Conservation (phyloP, 2,329 filamentous ascomycete genomes). For the Rhinocladiella similis region DNA sequence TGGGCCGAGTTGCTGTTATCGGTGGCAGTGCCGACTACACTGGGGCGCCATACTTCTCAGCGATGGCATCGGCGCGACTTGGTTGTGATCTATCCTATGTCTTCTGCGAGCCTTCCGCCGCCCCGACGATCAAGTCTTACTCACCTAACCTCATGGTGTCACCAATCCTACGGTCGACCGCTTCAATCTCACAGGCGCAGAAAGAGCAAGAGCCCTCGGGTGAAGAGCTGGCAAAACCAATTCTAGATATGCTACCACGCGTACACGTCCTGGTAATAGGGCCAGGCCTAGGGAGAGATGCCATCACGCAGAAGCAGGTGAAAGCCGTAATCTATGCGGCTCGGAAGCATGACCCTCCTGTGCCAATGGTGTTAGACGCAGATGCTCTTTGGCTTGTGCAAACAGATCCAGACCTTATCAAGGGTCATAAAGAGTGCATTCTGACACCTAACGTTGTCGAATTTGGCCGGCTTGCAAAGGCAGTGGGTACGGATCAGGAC, state of each 20-base stretch:
- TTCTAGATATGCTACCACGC: slow-evolving; percentile 78
- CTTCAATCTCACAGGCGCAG: slow-evolving; percentile 51
- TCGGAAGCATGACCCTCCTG: slow-evolving; percentile 56
- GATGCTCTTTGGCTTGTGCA: slow-evolving; percentile 82
- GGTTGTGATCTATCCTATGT: slow-evolving; percentile 59
- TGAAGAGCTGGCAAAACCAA: slow-evolving; percentile 61
- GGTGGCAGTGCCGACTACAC: slow-evolving; percentile 96
- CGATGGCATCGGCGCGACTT: slow-evolving; percentile 89
- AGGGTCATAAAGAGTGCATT: slow-evolving; percentile 79
- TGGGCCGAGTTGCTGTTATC: slow-evolving; percentile 89
- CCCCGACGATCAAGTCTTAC: slow-evolving; percentile 90
- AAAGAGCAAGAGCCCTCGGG: slow-evolving; percentile 57
- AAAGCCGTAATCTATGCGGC: slow-evolving; percentile 77
- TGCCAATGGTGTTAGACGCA: slow-evolving; percentile 88
- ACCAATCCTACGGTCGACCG: slow-evolving; percentile 83
- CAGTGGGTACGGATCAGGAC: slow-evolving; percentile 62
- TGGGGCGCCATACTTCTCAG: slow-evolving; percentile 95
- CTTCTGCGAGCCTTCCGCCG: slow-evolving; percentile 89
- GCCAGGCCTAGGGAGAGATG: slow-evolving; percentile 85
- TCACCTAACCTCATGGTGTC: slow-evolving; percentile 99
- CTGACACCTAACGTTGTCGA: slow-evolving; percentile 95
- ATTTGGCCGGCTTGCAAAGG: slow-evolving; percentile 78
- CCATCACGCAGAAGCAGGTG: slow-evolving; percentile 85
- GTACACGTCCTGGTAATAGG: slow-evolving; percentile 92
- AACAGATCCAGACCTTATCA: slow-evolving; percentile 71